Evolutionary conservation across 1,284 basidiomycete species (phyloP).

Genomic region (Sparassis latifolia): DNA sequence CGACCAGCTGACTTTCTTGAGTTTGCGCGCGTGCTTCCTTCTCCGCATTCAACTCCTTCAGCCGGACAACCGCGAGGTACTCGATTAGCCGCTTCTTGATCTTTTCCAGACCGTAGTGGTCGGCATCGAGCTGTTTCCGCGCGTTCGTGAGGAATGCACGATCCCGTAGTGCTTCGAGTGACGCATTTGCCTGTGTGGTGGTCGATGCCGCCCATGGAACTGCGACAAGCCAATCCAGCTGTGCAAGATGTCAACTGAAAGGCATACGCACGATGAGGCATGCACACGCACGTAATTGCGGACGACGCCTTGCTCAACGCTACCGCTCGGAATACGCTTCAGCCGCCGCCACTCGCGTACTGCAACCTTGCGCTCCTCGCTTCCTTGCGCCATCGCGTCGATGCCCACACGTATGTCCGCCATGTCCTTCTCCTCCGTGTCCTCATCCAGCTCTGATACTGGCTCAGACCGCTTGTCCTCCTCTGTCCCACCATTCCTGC

Average conservation of each 20-base stretch:
- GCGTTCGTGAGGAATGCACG: constrained; percentile 57
- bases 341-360: constrained; percentile 76
- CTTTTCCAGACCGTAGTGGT: constrained; percentile 86
- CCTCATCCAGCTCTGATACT: constrained; percentile 58
- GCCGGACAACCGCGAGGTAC: constrained; percentile 81
- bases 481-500: not conserved
- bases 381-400: constrained; percentile 71
- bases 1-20: not conserved
- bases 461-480: not conserved
- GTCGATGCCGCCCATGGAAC: constrained; percentile 60
- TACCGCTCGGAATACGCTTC: constrained; percentile 69
- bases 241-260: constrained; percentile 17
- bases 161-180: constrained; percentile 36
- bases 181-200: constrained; percentile 10
- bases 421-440: constrained; percentile 73
- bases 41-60: constrained; percentile 54
- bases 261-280: constrained; percentile 1
- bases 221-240: constrained; percentile 83
- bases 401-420: constrained; percentile 75
- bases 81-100: constrained; percentile 89
- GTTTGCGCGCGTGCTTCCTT: constrained; percentile 8
- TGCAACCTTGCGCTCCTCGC: constrained; percentile 76
- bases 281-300: constrained; percentile 57
- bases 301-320: constrained; percentile 75
- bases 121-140: constrained; percentile 73